phyloP scores from a whole-genome alignment of 305 asterid species.

The Petunia hybrid region DNA sequence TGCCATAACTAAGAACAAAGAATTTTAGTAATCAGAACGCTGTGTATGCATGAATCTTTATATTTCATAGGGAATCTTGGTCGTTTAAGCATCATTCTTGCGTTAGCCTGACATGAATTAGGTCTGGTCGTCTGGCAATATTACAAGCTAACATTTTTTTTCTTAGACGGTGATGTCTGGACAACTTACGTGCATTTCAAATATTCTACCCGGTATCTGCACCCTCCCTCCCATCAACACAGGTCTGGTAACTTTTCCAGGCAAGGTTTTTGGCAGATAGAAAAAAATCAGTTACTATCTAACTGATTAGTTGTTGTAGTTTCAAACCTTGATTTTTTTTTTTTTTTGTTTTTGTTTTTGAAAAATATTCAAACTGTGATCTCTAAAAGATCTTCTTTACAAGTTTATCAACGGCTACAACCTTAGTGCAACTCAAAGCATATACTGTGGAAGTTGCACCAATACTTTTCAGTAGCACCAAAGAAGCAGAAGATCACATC shows the following conservation, averaged over 20 bases:
- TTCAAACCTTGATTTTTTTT: neutral
- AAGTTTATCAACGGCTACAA: neutral
- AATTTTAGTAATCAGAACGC: neutral
- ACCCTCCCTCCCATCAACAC: neutral
- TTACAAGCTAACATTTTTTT: constrained; percentile 19
- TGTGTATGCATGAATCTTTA: neutral
- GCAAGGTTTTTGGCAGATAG: neutral
- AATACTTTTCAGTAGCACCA: constrained; percentile 2
- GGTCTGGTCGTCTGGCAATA: constrained; percentile 32
- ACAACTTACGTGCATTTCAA: neutral
- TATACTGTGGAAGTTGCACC: neutral
- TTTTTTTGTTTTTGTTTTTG: too few relatives aligned
- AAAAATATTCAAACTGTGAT: neutral
- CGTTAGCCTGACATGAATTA: constrained; percentile 26
- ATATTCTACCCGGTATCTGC: neutral
- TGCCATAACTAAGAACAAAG: neutral
- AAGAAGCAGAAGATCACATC: constrained; percentile 16
- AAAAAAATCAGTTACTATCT: neutral
- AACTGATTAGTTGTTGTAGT: neutral
- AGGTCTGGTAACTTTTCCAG: neutral
- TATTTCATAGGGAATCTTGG: neutral
- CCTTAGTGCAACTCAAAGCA: neutral
- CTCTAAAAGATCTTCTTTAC: neutral
- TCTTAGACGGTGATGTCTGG: neutral
- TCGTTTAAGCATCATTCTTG: constrained; percentile 26